These are phyloP conservation scores for Paramecium sexaurelia DNA, from an alignment of 73 alveolate genomes.

Conservation along the genomic window DNA sequence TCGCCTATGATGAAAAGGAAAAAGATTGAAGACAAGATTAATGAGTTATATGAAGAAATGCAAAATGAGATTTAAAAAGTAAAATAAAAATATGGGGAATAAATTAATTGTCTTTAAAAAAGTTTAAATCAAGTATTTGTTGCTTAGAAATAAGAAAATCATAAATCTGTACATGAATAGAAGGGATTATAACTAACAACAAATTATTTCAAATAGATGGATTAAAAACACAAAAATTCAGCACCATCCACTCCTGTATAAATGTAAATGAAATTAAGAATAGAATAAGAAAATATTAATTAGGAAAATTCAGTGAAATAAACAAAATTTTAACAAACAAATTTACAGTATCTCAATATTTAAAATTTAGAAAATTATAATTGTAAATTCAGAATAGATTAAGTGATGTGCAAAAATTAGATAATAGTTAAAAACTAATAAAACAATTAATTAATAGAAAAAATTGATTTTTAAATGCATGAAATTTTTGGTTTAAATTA, in stretches of 20 bases:
- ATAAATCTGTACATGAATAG: constrained; percentile 2
- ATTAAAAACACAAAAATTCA: neutral
- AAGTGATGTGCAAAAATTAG: neutral
- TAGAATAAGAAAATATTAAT: neutral
- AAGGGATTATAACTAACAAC: neutral
- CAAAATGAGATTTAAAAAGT: neutral
- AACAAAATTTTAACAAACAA: neutral
- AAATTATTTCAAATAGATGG: neutral
- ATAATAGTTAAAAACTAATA: neutral
- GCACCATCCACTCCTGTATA: constrained; percentile 46
- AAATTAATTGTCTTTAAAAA: neutral
- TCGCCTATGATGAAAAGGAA: neutral
- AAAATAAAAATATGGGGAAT: constrained; percentile 12
- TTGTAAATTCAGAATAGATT: constrained; percentile 8
- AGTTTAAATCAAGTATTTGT: neutral
- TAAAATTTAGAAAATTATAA: constrained; percentile 7
- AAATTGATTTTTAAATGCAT: constrained; percentile 8
- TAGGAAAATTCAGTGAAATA: constrained; percentile 6
- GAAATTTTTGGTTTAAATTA: neutral
- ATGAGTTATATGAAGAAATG: neutral
- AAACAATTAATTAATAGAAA: neutral
- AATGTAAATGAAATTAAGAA: neutral
- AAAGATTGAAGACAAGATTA: neutral
- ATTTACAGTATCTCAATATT: neutral
- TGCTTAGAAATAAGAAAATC: neutral